A percentile compares a stretch with the other conserved stretches of the same genome.
Conservation (phyloP, 2,329 filamentous ascomycete genomes). For the Nothomitra cinnamomea region DNA sequence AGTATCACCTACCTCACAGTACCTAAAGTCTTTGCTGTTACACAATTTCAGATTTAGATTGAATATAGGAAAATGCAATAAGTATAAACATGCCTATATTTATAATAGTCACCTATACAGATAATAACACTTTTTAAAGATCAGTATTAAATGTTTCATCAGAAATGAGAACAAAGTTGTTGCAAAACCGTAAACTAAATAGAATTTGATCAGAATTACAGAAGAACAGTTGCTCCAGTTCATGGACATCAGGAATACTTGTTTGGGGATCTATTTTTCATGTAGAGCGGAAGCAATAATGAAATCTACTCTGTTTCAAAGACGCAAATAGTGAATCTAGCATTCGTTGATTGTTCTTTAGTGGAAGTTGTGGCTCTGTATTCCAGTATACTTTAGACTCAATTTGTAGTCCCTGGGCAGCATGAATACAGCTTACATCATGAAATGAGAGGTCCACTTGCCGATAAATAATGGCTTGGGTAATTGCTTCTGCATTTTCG, state of each 20-base stretch:
- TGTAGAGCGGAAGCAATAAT: neutral
- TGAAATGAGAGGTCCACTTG: neutral
- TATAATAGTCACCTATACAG: neutral
- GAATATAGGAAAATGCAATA: neutral
- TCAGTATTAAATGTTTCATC: neutral
- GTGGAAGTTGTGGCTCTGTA: no score
- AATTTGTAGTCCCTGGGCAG: neutral
- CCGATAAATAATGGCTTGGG: neutral
- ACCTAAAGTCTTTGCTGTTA: no score
- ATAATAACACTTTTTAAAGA: no score
- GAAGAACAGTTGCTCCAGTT: neutral
- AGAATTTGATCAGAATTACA: neutral
- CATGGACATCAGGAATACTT: neutral
- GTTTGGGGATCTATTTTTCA: neutral
- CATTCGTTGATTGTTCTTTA: no score
- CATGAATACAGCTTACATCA: neutral
- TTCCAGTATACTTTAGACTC: no score
- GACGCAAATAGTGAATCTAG: neutral
- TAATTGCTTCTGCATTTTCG: neutral
- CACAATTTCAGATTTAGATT: neutral
- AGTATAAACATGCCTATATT: neutral
- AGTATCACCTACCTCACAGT: no score
- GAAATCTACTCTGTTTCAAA: neutral
- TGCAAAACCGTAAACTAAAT: neutral
- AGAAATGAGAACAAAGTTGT: neutral